phyloP scores from a whole-genome alignment of 192 early-diverging fungal genomes.

The Endogone sp. region DNA sequence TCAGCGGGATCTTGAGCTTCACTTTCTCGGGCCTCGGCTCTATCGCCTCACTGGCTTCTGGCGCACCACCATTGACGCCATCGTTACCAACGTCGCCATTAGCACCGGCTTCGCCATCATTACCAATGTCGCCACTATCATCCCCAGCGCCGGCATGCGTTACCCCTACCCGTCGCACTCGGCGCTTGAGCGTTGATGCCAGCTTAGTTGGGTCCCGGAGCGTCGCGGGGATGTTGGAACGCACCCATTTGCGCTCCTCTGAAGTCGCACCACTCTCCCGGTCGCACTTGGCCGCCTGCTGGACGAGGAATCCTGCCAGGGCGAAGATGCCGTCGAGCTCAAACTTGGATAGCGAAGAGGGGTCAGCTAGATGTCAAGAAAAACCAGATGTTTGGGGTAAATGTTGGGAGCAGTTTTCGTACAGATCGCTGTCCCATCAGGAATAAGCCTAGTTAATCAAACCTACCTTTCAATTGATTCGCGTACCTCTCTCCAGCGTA shows the following conservation, averaged over 20 bases:
- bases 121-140: too few relatives aligned
- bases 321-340: conserved; percentile 56
- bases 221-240: not conserved
- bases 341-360: conserved; percentile 3
- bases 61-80: not conserved
- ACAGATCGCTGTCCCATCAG: not conserved
- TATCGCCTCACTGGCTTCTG: not conserved
- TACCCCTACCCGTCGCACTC: not conserved
- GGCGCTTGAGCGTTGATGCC: not conserved
- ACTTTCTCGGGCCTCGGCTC: not conserved
- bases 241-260: conserved; percentile 1
- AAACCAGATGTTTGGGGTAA: not conserved
- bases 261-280: conserved; percentile 16
- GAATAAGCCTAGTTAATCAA: not conserved
- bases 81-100: too few relatives aligned
- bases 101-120: too few relatives aligned
- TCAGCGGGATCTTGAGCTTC: not conserved
- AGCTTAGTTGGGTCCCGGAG: not conserved
- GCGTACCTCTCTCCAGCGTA: conserved; percentile 67
- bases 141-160: conserved; percentile 1
- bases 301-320: conserved; percentile 43
- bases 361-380: not conserved
- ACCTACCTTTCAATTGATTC: conserved; percentile 43
- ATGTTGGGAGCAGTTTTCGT: conserved; percentile 9
- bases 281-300: conserved; percentile 17